Conservation (phyloP, 1,284 basidiomycete species). For the Leucoagaricus sp. region DNA sequence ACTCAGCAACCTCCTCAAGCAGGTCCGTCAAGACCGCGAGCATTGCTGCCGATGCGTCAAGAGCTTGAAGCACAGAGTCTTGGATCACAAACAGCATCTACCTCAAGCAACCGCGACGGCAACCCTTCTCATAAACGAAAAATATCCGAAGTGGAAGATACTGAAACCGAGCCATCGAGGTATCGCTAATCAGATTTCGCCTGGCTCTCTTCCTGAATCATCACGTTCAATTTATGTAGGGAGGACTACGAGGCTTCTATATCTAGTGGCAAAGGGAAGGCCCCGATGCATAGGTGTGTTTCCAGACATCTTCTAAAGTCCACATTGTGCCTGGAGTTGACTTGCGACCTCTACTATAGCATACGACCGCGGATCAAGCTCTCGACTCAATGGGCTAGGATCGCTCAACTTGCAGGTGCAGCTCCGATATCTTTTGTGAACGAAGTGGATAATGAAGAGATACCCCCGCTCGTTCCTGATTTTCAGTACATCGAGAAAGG, state of each 20-base stretch:
- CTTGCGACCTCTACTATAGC: too few species aligned
- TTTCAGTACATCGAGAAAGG: constrained; percentile 55
- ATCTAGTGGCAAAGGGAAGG: constrained; percentile 1
- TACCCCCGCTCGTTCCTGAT: constrained; percentile 39
- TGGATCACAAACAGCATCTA: too few species aligned
- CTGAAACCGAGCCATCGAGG: neutral
- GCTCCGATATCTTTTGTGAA: constrained; percentile 49
- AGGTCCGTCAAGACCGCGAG: too few species aligned
- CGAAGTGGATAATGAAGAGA: constrained; percentile 45
- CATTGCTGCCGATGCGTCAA: too few species aligned
- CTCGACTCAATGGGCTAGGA: constrained; percentile 41
- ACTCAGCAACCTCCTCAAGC: too few species aligned
- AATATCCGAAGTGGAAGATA: too few species aligned
- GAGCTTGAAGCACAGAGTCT: too few species aligned
- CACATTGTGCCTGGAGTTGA: neutral
- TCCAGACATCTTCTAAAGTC: neutral
- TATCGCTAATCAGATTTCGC: neutral
- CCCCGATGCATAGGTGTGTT: constrained; percentile 2
- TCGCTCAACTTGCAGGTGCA: constrained; percentile 37
- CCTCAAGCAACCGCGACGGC: too few species aligned
- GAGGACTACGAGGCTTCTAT: neutral
- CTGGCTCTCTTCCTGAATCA: neutral
- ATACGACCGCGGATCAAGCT: constrained; percentile 22
- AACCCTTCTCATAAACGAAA: too few species aligned
- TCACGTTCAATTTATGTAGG: neutral